Evolutionary conservation across 2,329 filamentous ascomycete species (phyloP).

Genomic region (Pyrenophora teres): DNA sequence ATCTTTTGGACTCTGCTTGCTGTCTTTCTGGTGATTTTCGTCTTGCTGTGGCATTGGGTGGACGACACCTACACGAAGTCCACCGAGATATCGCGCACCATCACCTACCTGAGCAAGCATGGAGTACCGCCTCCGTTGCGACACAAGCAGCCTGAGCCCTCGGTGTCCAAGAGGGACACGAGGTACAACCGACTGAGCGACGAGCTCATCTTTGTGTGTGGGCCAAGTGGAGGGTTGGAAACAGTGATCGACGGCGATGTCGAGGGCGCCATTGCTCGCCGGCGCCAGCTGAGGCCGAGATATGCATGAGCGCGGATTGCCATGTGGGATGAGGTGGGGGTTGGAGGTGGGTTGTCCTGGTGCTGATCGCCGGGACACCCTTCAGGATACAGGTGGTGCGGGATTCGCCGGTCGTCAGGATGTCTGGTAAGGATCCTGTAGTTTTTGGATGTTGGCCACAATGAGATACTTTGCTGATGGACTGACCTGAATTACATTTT

Average conservation of each 20-base stretch:
- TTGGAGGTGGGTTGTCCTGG: neutral
- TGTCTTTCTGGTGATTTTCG: neutral
- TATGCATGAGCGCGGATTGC: constrained; percentile 12
- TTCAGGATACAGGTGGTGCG: neutral
- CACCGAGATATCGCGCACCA: neutral
- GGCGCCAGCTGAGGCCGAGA: constrained; percentile 5
- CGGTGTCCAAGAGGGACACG: constrained; percentile 8
- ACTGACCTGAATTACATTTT: neutral
- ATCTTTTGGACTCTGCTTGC: constrained; percentile 1
- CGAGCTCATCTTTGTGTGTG: constrained; percentile 14
- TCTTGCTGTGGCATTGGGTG: constrained; percentile 2
- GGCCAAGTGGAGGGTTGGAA: constrained; percentile 8
- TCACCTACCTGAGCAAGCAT: neutral
- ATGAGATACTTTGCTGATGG: neutral
- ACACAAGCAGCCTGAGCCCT: neutral
- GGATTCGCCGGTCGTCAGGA: neutral
- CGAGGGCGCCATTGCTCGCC: constrained; percentile 6
- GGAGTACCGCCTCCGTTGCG: constrained; percentile 6
- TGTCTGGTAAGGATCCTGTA: neutral
- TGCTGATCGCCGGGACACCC: neutral
- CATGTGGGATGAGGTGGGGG: neutral
- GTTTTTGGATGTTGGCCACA: neutral
- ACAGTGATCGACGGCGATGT: constrained; percentile 10
- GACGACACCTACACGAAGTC: neutral
- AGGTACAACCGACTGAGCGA: constrained; percentile 13